Percentiles rank a stretch among this genome's conserved stretches.
Conservation (phyloP, 768 basidiomycete species). For the Cyclocybe cylindracea region DNA sequence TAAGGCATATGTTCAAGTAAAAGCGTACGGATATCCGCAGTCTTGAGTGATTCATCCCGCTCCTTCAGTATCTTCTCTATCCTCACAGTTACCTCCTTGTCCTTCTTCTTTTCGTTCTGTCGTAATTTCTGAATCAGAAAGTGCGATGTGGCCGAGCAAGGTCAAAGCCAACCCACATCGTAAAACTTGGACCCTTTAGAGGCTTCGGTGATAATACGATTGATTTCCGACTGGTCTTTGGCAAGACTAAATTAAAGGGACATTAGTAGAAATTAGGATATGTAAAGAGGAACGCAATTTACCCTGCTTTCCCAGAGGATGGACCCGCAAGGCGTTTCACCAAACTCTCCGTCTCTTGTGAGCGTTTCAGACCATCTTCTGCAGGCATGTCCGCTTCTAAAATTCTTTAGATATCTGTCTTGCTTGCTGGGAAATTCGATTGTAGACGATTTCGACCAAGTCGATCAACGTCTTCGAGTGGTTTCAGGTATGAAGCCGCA, state of each 20-base stretch:
- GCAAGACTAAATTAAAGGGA: conserved; percentile 53
- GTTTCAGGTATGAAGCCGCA: too few relatives aligned
- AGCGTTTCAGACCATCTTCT: conserved; percentile 28
- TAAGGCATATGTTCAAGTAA: conserved; percentile 1
- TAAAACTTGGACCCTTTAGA: conserved; percentile 95
- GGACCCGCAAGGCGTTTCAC: conserved; percentile 84
- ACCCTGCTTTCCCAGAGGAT: conserved; percentile 90
- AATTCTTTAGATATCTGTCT: neutral
- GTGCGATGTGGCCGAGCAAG: neutral
- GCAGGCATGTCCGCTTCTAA: neutral
- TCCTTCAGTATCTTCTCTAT: conserved; percentile 70
- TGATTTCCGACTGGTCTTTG: conserved; percentile 82
- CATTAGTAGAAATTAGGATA: neutral
- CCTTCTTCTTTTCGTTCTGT: conserved; percentile 89
- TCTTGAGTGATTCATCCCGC: conserved; percentile 57
- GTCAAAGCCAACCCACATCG: conserved; percentile 48
- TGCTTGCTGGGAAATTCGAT: neutral
- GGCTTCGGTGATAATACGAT: conserved; percentile 85
- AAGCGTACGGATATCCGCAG: conserved; percentile 56
- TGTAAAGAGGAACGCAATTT: conserved; percentile 22
- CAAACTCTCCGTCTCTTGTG: conserved; percentile 70
- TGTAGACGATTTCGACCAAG: too few relatives aligned
- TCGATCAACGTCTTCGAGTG: too few relatives aligned
- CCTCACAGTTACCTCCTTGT: conserved; percentile 78
- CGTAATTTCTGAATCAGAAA: conserved; percentile 5